phyloP scores from a whole-genome alignment of 768 basidiomycete genomes.

The Leccinum imitatum region DNA sequence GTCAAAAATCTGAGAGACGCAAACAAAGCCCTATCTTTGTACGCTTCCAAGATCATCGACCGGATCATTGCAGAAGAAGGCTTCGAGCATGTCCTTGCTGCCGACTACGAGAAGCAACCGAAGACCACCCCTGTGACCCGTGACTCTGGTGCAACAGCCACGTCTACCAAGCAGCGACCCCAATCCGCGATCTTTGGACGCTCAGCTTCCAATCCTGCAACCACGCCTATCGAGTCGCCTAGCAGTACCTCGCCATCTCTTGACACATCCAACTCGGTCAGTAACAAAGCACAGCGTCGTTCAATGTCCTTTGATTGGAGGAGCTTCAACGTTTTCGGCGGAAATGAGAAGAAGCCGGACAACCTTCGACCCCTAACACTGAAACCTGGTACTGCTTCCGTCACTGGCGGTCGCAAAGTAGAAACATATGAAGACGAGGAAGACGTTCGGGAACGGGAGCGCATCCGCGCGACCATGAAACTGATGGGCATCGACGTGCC shows the following conservation, averaged over 20 bases:
- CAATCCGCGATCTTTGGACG: constrained; percentile 57
- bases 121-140: constrained; percentile 42
- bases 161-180: constrained; percentile 49
- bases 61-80: constrained; percentile 95
- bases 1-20: constrained; percentile 93
- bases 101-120: constrained; percentile 73
- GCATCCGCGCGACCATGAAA: constrained; percentile 89
- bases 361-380: constrained; percentile 70
- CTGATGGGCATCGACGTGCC: constrained; percentile 87
- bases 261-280: constrained; percentile 25
- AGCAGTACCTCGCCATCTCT: constrained; percentile 21
- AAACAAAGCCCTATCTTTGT: constrained; percentile 92
- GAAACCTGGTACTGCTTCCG: constrained; percentile 56
- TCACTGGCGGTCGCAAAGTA: constrained; percentile 70
- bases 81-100: constrained; percentile 95
- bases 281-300: constrained; percentile 55
- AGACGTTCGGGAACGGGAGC: constrained; percentile 81
- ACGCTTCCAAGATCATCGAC: constrained; percentile 97
- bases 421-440: constrained; percentile 93
- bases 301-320: constrained; percentile 88
- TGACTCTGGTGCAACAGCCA: constrained; percentile 11
- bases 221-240: constrained; percentile 29
- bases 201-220: constrained; percentile 36
- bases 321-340: constrained; percentile 64
- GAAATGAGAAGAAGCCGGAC: constrained; percentile 64